Evolutionary conservation across 345 rosid genomes (phyloP).

Genomic region (Populus pruinosa): DNA sequence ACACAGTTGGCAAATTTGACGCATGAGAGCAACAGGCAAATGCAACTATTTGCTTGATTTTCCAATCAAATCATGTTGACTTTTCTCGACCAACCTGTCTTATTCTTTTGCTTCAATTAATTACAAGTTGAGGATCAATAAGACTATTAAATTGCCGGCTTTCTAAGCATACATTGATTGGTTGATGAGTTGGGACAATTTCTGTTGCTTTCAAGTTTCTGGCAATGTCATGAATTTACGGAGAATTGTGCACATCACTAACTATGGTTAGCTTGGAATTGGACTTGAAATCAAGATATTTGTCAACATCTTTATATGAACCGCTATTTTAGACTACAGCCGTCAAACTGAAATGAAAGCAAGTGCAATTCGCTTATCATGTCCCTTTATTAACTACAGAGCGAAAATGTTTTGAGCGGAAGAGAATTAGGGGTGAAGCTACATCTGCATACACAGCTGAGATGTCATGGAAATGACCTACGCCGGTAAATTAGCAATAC

Average conservation of each 20-base stretch:
- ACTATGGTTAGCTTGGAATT: neutral
- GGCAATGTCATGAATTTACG: too few species aligned
- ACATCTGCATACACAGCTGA: neutral
- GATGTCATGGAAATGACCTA: neutral
- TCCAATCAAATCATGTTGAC: neutral
- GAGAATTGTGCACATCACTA: neutral
- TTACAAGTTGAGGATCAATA: too few species aligned
- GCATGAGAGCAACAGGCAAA: neutral
- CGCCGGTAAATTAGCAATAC: neutral
- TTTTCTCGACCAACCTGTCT: neutral
- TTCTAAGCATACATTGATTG: too few species aligned
- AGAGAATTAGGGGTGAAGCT: neutral
- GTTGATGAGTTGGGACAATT: too few species aligned
- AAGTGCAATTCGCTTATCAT: neutral
- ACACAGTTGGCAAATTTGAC: conserved; percentile 16
- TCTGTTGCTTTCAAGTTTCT: too few species aligned
- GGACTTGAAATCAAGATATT: too few species aligned
- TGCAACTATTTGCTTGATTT: neutral
- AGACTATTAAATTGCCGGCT: too few species aligned
- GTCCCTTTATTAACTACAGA: neutral
- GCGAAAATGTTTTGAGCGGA: neutral
- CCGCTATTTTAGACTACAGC: neutral
- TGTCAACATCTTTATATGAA: neutral
- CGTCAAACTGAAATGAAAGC: neutral
- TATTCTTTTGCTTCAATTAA: neutral